These are phyloP conservation scores for Yamadazyma scolyti DNA, from an alignment of 805 yeast species.

Conservation along the genomic window DNA sequence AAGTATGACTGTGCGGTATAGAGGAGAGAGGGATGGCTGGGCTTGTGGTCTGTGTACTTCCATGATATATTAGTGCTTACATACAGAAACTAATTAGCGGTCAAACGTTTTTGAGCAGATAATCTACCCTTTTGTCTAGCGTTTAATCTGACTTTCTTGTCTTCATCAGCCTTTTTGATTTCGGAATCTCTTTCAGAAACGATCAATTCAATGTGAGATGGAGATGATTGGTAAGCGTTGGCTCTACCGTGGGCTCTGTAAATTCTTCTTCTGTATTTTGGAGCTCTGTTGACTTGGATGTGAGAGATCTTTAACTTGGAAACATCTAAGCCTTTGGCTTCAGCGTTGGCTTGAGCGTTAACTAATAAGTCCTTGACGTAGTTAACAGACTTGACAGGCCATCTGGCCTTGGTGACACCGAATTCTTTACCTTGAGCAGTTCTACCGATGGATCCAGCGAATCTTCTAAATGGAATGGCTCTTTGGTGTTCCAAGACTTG, in stretches of 20 bases:
- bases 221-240: conserved; percentile 98
- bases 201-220: conserved; percentile 98
- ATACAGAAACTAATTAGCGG: conserved; percentile 24
- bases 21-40: too few species aligned
- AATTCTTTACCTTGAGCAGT: conserved; percentile 99
- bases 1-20: too few species aligned
- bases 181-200: conserved; percentile 93
- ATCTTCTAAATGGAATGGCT: conserved; percentile 99
- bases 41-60: too few species aligned
- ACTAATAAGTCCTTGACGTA: conserved; percentile 90
- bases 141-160: conserved; percentile 64
- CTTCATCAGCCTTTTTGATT: conserved; percentile 87
- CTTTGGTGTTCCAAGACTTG: conserved; percentile 97
- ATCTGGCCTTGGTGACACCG: conserved; percentile 99
- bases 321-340: conserved; percentile 96
- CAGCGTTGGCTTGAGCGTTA: conserved; percentile 99
- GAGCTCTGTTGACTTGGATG: conserved; percentile 99
- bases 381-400: conserved; percentile 99
- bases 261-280: conserved; percentile 99
- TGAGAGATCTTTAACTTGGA: conserved; percentile 92
- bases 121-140: conserved; percentile 92
- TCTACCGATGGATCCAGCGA: conserved; percentile 94
- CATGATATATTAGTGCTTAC: too few species aligned
- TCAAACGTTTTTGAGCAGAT: conserved; percentile 81
- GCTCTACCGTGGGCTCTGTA: conserved; percentile 99